A percentile compares a stretch with the other conserved stretches of the same genome.
phyloP scores from a whole-genome alignment of 768 basidiomycete species.

The Trametes cinnabarina region DNA sequence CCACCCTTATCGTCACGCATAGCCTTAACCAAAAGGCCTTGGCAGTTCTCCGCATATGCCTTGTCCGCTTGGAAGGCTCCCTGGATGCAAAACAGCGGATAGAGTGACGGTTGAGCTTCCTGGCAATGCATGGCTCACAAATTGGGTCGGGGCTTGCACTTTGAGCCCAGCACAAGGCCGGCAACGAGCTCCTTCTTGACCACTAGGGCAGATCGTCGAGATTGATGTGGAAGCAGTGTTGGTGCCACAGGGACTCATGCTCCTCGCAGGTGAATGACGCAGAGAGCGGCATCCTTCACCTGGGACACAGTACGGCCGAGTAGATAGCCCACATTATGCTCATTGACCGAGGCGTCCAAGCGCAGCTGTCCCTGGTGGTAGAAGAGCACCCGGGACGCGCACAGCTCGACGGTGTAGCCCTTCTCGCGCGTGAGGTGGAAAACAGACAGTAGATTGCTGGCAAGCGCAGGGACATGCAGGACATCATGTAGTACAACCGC shows the following conservation, averaged over 20 bases:
- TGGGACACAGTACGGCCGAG: constrained; percentile 17
- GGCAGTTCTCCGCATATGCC: constrained; percentile 27
- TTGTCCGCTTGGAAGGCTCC: constrained; percentile 2
- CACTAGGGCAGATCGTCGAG: too few species aligned
- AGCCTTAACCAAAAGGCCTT: constrained; percentile 13
- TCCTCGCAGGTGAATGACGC: too few species aligned
- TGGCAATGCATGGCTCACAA: too few species aligned
- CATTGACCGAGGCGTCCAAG: constrained; percentile 23
- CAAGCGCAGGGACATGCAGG: constrained; percentile 8
- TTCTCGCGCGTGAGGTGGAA: constrained; percentile 3
- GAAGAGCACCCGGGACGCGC: background rate
- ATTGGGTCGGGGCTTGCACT: too few species aligned
- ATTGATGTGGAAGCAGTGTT: too few species aligned
- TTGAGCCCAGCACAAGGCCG: too few species aligned
- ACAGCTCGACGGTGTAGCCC: constrained; percentile 1
- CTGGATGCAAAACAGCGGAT: too few species aligned
- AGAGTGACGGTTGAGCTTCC: too few species aligned
- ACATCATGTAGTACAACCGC: too few species aligned
- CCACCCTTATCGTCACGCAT: constrained; percentile 30
- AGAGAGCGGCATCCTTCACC: background rate
- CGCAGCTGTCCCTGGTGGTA: constrained; percentile 8
- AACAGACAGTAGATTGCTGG: constrained; percentile 4
- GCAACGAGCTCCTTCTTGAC: too few species aligned
- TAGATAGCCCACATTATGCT: constrained; percentile 26
- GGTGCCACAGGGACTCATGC: too few species aligned